Conservation (phyloP, 495 filamentous ascomycete species). For the Penicillium steckii region DNA sequence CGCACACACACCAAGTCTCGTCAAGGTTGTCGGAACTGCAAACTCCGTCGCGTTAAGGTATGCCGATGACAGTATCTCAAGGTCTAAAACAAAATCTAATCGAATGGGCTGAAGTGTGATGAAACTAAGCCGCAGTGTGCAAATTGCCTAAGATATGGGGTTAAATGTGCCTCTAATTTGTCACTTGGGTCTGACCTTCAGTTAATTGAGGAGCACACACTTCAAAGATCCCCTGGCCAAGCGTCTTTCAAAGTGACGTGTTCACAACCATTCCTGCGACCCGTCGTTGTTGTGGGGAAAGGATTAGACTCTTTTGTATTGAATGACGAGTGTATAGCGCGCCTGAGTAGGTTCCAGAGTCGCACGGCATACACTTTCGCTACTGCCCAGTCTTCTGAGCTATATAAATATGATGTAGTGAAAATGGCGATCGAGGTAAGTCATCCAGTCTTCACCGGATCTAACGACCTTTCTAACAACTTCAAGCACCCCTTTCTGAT, state of each 20-base stretch:
- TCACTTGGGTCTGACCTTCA: conserved; percentile 27
- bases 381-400: conserved; percentile 9
- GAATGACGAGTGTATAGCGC: conserved; percentile 20
- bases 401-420: conserved; percentile 14
- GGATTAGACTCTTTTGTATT: conserved; percentile 23
- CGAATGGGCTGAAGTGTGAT: conserved; percentile 29
- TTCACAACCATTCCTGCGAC: background rate
- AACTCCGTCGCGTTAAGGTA: conserved; percentile 43
- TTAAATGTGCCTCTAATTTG: conserved; percentile 36
- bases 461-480: background rate
- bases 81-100: background rate
- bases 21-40: conserved; percentile 42
- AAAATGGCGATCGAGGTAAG: conserved; percentile 15
- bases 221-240: conserved; percentile 7
- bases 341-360: conserved; percentile 28
- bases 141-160: conserved; percentile 33
- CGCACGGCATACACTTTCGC: conserved; percentile 28
- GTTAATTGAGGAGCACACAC: conserved; percentile 6
- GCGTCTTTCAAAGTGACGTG: background rate
- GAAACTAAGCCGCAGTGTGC: conserved; percentile 35
- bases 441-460: background rate
- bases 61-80: background rate
- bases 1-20: conserved; percentile 32
- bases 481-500: conserved; percentile 41
- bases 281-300: conserved; percentile 9